phyloP scores from a whole-genome alignment of 2,329 filamentous ascomycete genomes.

The Exserohilum turcica region DNA sequence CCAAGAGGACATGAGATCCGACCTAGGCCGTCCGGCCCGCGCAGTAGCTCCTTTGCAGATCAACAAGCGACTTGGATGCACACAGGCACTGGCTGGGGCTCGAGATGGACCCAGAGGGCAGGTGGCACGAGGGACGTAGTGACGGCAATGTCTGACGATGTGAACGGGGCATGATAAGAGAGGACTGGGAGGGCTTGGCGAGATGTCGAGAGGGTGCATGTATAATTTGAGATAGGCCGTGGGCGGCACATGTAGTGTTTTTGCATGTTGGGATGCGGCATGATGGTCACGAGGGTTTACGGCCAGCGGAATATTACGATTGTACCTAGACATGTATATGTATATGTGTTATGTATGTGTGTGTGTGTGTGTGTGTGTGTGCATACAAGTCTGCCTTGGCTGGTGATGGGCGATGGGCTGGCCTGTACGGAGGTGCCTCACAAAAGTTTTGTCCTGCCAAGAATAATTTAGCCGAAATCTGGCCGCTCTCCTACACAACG shows the following conservation, averaged over 20 bases:
- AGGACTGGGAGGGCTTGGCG: slow-evolving; percentile 7
- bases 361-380: too few species aligned
- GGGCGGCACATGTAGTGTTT: slow-evolving; percentile 20
- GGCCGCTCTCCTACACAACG: too few species aligned
- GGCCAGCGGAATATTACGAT: slow-evolving; percentile 12
- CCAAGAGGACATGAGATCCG: not conserved
- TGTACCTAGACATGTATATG: slow-evolving; percentile 1
- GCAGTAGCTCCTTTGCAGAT: slow-evolving; percentile 6
- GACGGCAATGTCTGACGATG: slow-evolving; percentile 8
- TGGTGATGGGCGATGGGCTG: slow-evolving; percentile 15
- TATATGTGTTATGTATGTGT: too few species aligned
- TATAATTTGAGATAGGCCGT: slow-evolving; percentile 25
- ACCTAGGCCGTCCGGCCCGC: slow-evolving; percentile 1
- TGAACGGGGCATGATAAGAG: not conserved
- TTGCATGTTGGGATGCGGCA: slow-evolving; percentile 21
- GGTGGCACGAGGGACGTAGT: not conserved
- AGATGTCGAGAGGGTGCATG: slow-evolving; percentile 18
- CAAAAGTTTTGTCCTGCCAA: too few species aligned
- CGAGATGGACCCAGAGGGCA: slow-evolving; percentile 1
- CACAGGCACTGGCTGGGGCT: not conserved
- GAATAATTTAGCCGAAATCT: too few species aligned
- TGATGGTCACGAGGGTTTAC: slow-evolving; percentile 36
- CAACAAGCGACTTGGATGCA: not conserved
- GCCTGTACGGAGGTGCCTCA: too few species aligned
- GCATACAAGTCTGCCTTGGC: slow-evolving; percentile 9